Evolutionary conservation across 2,329 filamentous ascomycete species (phyloP), one percentile per base, ranked within the genome.

Genomic region (Cladosporium colombiae): DNA sequence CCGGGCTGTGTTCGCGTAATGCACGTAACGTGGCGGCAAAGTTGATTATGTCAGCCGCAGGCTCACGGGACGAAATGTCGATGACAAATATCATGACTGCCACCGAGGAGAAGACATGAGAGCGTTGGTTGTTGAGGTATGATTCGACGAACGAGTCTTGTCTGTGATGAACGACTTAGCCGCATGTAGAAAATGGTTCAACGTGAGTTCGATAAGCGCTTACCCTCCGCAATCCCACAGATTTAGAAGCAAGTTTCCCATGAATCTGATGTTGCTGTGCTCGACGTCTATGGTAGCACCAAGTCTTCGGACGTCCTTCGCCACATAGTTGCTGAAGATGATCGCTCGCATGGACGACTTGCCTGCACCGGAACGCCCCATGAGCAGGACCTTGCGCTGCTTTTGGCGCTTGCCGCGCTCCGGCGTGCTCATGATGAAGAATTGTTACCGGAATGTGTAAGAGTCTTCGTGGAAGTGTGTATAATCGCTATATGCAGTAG

Each of bases 91-190:
- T 98, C 66, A 99, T 87, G 61, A 98, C 95, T 60, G 93, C 94
- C 68, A 97, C 95, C 77, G 95, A 94, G 75, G 90, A 92, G 82
- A 99, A 99, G 78, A 99, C 94, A 80, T 98, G 95, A 65, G 92
- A 89, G 67, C 95, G 91, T 81, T 98, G 95, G 74, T 96, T 92
- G 18, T 91, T 93, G 68, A 99, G 89, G 81, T 98, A 99, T 78
- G 96, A 97, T 77, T 98, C 95, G 85, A 97, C 97, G 77, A 99
- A 99, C 44, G 94, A 94, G 80, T 98, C 95, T 83, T 99, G 95
- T 66, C 94, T 90, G 50, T 63, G 11, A 21, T 37, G 14, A 2
- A 5, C 3, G 75, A 35, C 37, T 62, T 49, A 66, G 64, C 35
- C 25, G 29, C 3, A 1, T 18, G 31, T 21, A 8, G 25, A 33